phyloP scores from a whole-genome alignment of 345 rosid species.

The Mangifera indica region DNA sequence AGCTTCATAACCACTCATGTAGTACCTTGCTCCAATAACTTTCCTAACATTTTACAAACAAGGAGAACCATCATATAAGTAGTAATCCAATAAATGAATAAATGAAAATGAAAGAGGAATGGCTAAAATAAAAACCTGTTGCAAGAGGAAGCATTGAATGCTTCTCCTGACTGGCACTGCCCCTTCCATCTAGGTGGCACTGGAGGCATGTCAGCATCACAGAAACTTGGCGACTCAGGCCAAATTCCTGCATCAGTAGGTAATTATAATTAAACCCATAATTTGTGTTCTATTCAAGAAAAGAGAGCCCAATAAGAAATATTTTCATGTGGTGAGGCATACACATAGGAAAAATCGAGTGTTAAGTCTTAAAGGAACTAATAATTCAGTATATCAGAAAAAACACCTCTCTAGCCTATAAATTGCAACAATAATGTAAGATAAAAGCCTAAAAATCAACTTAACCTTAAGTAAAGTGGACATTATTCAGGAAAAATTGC shows the following conservation, averaged over 20 bases:
- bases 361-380: background rate
- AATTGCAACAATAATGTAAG: background rate
- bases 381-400: background rate
- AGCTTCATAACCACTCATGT: conserved; percentile 48
- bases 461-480: background rate
- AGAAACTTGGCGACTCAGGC: conserved; percentile 59
- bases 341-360: background rate
- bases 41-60: conserved; percentile 35
- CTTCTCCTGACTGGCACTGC: conserved; percentile 50
- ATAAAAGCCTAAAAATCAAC: background rate
- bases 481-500: background rate
- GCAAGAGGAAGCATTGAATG: conserved; percentile 47
- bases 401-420: background rate
- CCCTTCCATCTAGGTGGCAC: conserved; percentile 52
- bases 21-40: conserved; percentile 57
- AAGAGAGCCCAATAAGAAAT: background rate
- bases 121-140: conserved; percentile 35
- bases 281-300: background rate
- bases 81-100: background rate
- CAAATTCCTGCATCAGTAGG: conserved; percentile 43
- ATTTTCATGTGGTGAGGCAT: background rate
- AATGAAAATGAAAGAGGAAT: background rate
- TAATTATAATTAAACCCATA: background rate
- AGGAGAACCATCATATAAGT: background rate
- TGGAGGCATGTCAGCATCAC: conserved; percentile 42